Conservation (phyloP, 2,329 filamentous ascomycete species). For the Monosporascus sp. region DNA sequence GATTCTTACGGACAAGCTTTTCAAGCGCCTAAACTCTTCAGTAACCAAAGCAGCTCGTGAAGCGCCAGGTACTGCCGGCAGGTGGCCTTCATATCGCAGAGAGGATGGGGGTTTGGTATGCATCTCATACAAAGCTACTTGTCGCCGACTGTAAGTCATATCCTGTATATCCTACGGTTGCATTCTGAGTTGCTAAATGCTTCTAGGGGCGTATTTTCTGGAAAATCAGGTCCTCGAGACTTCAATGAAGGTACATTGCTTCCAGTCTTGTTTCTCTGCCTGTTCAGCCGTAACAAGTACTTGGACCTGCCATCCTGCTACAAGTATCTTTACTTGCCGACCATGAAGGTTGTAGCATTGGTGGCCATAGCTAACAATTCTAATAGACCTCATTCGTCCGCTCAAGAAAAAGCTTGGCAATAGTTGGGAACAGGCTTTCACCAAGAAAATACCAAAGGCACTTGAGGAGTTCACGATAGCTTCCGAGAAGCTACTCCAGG, state of each 20-base stretch:
- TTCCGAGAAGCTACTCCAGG: neutral
- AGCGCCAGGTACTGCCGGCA: slow-evolving; percentile 2
- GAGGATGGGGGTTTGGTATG: slow-evolving; percentile 8
- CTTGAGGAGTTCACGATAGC: slow-evolving; percentile 2
- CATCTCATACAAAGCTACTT: slow-evolving; percentile 8
- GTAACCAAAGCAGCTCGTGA: neutral
- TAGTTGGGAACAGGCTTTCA: slow-evolving; percentile 9
- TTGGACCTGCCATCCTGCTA: neutral
- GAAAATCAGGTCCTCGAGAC: slow-evolving; percentile 1
- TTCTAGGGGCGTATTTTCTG: slow-evolving; percentile 11
- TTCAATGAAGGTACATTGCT: slow-evolving; percentile 16
- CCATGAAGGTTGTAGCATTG: neutral
- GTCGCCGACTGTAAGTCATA: slow-evolving; percentile 11
- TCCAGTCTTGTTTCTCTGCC: too few relatives aligned
- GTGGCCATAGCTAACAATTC: too few relatives aligned
- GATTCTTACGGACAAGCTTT: slow-evolving; percentile 3
- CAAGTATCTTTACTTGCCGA: neutral
- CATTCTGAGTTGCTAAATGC: neutral
- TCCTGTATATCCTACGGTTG: too few relatives aligned
- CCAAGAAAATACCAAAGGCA: slow-evolving; percentile 7
- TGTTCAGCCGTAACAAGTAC: neutral
- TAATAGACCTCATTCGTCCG: slow-evolving; percentile 8
- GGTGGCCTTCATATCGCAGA: slow-evolving; percentile 6
- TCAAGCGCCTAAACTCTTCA: slow-evolving; percentile 2
- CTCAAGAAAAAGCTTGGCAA: slow-evolving; percentile 5